Evolutionary conservation across 768 basidiomycete genomes (phyloP), one percentile per base, ranked within the genome.

Genomic region (Dentipellis sp.): DNA sequence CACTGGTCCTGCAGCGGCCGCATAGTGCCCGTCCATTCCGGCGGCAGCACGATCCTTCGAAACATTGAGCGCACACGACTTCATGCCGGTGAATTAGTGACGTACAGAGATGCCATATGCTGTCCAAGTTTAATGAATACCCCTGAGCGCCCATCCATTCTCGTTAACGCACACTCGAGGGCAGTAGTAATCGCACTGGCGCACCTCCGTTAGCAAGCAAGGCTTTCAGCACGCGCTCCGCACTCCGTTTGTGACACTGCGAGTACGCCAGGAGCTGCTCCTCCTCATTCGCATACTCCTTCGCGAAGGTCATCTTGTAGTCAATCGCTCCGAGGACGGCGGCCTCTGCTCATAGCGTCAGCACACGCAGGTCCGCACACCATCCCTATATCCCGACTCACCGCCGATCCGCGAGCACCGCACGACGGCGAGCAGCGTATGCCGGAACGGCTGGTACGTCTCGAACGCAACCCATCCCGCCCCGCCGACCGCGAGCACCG

Each of bases 41-140:
- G 68, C 2, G 86, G 84, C 2, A 88, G 67, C 16, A 88, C 73
- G 37, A 72, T 65, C 42, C 78, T 81, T 50, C 19, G 61, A 57
- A 61, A 56, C 56, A 42, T 53, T 56, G 62, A 58, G 68, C 66
- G 1, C 73, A 67, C 45, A 21, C 17, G 14, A 53, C 47, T 37
- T 39, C 5, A 36, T 42, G 50, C 9, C 40, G 12, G 35, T 29
- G 36, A 48, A 51, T 22, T 22, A 23, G 10, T 50, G 53, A 73
- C 78, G 63, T 58, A 90, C 74, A 68, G 76, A 66, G 73, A 87
- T 66, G 88, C 89, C 72, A 87, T 85, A 74, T 84, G 88, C 62
- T 99, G 95, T 2, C 94, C 97, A 63, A 92, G 69, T 66, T 93
- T 91, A 64, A 94, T 90, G 67, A 89, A 92, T 21, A 93, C 80